Evolutionary conservation across 1,284 basidiomycete species (phyloP), one percentile per base, ranked within the genome.

Genomic region (Anthracocystis walkeri): DNA sequence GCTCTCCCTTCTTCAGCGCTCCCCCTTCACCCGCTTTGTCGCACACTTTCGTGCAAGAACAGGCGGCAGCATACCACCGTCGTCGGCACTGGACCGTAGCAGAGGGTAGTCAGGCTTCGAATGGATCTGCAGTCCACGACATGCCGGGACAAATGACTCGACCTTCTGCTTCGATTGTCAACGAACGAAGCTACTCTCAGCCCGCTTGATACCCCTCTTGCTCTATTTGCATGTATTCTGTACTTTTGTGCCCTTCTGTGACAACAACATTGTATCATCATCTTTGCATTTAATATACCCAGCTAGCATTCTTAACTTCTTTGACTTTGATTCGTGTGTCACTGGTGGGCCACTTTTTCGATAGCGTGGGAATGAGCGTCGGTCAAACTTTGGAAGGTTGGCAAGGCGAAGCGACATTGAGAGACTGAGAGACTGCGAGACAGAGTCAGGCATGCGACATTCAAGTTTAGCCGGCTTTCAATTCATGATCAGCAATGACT

Each of bases 71-170:
- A 12, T 63, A 49, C 56, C 59, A 68, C 44, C 44, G 60, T 6
- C 65, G 65, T 44, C 59, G 65, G 11, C 65, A 68, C 52, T 68
- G 65, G 65, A 68, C 65, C 16, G 60, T 68, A 21, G 65, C 65
- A 33, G 59, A 68, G 51, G 65, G 65, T n/a, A 68, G 65, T 21
- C 59, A 59, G 25, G 65, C 60, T 20, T 68, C 55, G 2, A 63
- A 63, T 38, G 65, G 60, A 45, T 23, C 56, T 27, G 44, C 38
- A 27, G 27, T 57, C n/a, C 58, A 66, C 48, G 52, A 41, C 4
- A 12, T 65, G 42, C 58, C 54, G 12, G 25, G 31, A 12, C 65
- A 62, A n/a, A 4, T 44, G 31, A 42, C 44, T 8, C 41, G 38
- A 33, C 12, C 44, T 29, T 27, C 42, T n/a, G 20, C 50, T 6